Evolutionary conservation across 176 grass and related monocot species (phyloP), one percentile per base, ranked within the genome.

Genomic region (Oryza coarctata): DNA sequence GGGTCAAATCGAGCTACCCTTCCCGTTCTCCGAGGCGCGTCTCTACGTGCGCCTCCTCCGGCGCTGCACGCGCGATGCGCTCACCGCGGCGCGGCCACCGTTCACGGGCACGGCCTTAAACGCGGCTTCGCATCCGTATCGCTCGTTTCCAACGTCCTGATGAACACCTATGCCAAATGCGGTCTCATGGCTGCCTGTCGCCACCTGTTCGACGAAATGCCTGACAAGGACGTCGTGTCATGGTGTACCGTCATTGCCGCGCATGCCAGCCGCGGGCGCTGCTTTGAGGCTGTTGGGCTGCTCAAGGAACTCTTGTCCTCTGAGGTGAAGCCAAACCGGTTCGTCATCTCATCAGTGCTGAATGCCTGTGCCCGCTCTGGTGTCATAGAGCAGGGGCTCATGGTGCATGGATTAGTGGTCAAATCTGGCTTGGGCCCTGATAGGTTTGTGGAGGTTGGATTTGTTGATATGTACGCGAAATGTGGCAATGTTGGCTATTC

Each of bases 201-300:
- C 28, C 84, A 84, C 20, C 40, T 98, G 87, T 94, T 98, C 34
- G 90, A 93, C 79, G 95, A 89, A 98, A 98, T 94, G 95, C 82
- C 86, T 0, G 67, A 88, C 34, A 91, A 84, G 84, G 92, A 98
- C 79, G 58, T 86, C 1, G 63, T 84, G 79, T 89, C 95, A 28
- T 98, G 92, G 92, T 98, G 92, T 65, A 94, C 90, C 7, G 58
- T 93, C 74, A 94, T 98, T 25, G 85, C 92, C 3, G 84, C 88
- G 31, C 88, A 89, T 26, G 89, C 81, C 11, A 87, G 57, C 77
- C 55, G 69, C 33, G 84, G 90, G 3, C 60, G 77, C 68, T 84
- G 76, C 69, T 43, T 91, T 0, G 86, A 98, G 41, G 86, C 92
- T 11, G 73, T 88, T 20, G 33, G 74, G 6, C 7, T 87, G 25